Base-by-base conservation (phyloP, 306 rosid species). In the Mimosa bimucronata region DNA sequence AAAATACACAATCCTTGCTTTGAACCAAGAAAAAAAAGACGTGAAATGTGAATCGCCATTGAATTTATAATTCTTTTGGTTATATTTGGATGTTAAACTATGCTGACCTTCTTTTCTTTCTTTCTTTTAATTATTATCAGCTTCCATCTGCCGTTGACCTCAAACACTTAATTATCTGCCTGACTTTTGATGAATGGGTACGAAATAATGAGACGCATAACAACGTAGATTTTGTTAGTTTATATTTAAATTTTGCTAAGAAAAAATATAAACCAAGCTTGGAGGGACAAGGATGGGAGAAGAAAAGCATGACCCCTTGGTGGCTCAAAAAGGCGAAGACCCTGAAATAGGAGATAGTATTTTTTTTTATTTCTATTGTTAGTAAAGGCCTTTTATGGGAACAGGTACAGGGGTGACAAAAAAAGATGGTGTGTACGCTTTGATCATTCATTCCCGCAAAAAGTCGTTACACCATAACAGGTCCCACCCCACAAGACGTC, bases 401-500 rank as follows among this genome's bases (percentile, higher is more conserved):
- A 19, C 5, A 15, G 55, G 55, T 18, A n/a, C n/a, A n/a, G n/a
- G n/a, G n/a, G n/a, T 42, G 15, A 13, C 50, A 44, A 44, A 44
- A 44, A 12, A 44, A 12, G 50, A 44, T 7, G 50, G 4, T 12
- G 50, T 2, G 18, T 45, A 2, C 16, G n/a, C 26, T 29, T 3
- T 37, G 65, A 28, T 28, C 38, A 0, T 45, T 16, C 25, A 5
- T 71, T 71, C 41, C 23, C 61, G 60, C 76, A 7, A 71, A 71
- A 71, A 26, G 28, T 28, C 76, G 76, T 71, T 71, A 45, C 6
- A 67, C 52, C 13, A 29, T 2, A 11, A 4, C 28, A 1, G 75
- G 75, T 44, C 58, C 58, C 60, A 34, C 57, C 75, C 2, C 38
- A 45, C 60, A 45, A 60, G 60, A 45, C 74, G 74, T 69, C 16